Percentiles rank a stretch among this genome's conserved stretches.
These are phyloP conservation scores for Ophiostoma triangulosporum DNA, from an alignment of 2,329 filamentous ascomycete species.

Conservation along the genomic window DNA sequence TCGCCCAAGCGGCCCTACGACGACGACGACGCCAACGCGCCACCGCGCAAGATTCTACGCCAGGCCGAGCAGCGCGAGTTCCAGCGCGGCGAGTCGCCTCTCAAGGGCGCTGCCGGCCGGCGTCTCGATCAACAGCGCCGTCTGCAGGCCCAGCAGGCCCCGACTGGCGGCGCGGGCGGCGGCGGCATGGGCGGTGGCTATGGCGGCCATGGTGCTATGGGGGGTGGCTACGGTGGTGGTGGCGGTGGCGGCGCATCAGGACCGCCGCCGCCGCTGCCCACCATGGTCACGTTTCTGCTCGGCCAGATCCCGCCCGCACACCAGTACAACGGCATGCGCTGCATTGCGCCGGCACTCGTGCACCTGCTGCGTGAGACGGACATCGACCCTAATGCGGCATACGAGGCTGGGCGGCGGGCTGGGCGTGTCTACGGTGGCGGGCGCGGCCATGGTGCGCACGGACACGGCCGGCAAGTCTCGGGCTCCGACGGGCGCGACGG, in stretches of 20 bases:
- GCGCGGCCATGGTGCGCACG: background rate
- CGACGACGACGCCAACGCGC: constrained; percentile 57
- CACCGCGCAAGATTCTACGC: constrained; percentile 73
- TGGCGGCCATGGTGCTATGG: constrained; percentile 19
- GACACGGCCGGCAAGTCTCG: background rate
- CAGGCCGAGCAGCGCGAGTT: constrained; percentile 63
- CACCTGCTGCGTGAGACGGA: constrained; percentile 55
- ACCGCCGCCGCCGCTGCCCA: constrained; percentile 53
- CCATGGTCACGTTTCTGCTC: constrained; percentile 50
- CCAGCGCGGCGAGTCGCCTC: constrained; percentile 74
- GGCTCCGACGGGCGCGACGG: constrained; percentile 16
- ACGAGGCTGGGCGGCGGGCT: constrained; percentile 26
- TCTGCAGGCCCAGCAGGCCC: constrained; percentile 33
- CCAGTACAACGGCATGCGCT: constrained; percentile 55
- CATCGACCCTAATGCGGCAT: constrained; percentile 40
- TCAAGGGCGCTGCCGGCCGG: constrained; percentile 81
- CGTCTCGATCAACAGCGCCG: constrained; percentile 67
- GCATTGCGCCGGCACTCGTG: constrained; percentile 59
- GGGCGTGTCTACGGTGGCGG: constrained; percentile 8
- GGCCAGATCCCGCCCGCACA: constrained; percentile 62
- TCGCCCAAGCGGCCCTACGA: constrained; percentile 51
- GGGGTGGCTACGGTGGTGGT: constrained; percentile 18
- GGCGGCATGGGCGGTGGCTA: constrained; percentile 17
- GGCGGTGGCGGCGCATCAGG: background rate
- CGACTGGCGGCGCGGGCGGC: constrained; percentile 8